Evolutionary conservation across 1,284 basidiomycete genomes (phyloP).

Genomic region (Boletus holoroseus): DNA sequence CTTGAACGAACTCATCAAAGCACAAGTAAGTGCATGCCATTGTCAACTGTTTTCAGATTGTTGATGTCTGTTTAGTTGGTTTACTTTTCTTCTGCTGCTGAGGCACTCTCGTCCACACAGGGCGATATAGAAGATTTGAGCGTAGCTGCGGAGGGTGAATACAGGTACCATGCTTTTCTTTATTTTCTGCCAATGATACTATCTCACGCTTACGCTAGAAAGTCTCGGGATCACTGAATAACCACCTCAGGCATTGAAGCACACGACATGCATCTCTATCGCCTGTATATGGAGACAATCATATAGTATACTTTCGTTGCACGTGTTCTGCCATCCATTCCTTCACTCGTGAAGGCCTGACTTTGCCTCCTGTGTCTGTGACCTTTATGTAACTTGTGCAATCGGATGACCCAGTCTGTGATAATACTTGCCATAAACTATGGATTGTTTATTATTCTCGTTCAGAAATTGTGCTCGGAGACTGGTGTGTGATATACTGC

Average conservation of each 20-base stretch:
- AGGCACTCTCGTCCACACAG: conserved; percentile 76
- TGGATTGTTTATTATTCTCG: neutral
- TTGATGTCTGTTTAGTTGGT: conserved; percentile 51
- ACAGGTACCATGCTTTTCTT: conserved; percentile 51
- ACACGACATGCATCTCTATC: neutral
- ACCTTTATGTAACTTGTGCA: conserved; percentile 12
- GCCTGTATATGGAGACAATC: conserved; percentile 10
- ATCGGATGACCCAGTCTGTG: conserved; percentile 1
- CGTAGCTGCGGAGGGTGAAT: conserved; percentile 86
- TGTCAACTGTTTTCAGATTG: neutral
- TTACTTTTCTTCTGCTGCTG: conserved; percentile 81
- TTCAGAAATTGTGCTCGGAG: no score
- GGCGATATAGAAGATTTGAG: conserved; percentile 88
- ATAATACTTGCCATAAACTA: neutral
- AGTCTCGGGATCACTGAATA: conserved; percentile 75
- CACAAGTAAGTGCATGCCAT: conserved; percentile 46
- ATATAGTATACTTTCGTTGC: conserved; percentile 13
- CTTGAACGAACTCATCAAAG: conserved; percentile 87
- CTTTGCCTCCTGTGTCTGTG: conserved; percentile 6
- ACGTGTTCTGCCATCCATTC: conserved; percentile 3
- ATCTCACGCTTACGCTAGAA: conserved; percentile 41
- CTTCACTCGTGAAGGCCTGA: neutral
- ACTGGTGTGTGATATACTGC: neutral
- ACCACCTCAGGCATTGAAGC: neutral
- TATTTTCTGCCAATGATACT: neutral